phyloP scores from a whole-genome alignment of 257 asterid species.

The Penstemon eatonii region DNA sequence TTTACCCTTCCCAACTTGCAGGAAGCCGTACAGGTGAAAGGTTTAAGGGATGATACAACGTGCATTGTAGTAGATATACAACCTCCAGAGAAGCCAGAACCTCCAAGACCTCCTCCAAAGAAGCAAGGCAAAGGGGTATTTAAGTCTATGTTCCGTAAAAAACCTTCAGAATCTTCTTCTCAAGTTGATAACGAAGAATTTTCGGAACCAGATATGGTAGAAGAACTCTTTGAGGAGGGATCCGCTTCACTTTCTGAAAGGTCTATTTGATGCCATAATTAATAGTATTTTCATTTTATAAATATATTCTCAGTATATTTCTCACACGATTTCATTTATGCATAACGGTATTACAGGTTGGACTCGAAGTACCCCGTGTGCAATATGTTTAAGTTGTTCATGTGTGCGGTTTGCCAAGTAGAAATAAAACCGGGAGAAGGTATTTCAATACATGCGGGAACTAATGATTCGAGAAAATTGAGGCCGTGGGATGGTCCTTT shows the following conservation, averaged over 20 bases:
- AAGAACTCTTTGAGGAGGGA: slow-evolving; percentile 94
- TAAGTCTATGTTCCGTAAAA: slow-evolving; percentile 83
- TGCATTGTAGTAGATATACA: slow-evolving; percentile 87
- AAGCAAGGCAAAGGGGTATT: slow-evolving; percentile 78
- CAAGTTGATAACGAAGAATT: slow-evolving; percentile 54
- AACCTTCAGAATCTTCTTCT: slow-evolving; percentile 59
- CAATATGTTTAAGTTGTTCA: slow-evolving; percentile 92
- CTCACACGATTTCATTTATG: slow-evolving; percentile 15
- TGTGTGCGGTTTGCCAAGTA: slow-evolving; percentile 93
- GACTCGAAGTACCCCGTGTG: slow-evolving; percentile 84
- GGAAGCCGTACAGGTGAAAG: slow-evolving; percentile 86
- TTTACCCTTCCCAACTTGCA: slow-evolving; percentile 32
- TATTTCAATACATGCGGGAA: slow-evolving; percentile 68
- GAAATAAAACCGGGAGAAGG: slow-evolving; percentile 96
- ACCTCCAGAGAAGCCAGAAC: slow-evolving; percentile 66
- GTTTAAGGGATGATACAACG: slow-evolving; percentile 97
- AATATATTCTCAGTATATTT: neutral
- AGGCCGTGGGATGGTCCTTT: slow-evolving; percentile 99
- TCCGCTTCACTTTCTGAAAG: slow-evolving; percentile 93
- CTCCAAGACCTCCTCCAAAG: slow-evolving; percentile 61
- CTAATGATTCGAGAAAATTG: slow-evolving; percentile 51
- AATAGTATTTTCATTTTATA: neutral
- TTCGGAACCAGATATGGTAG: slow-evolving; percentile 65
- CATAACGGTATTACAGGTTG: slow-evolving; percentile 51
- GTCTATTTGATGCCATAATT: slow-evolving; percentile 31